Conservation (phyloP, 768 basidiomycete genomes). For the Trametes cinnabarina region DNA sequence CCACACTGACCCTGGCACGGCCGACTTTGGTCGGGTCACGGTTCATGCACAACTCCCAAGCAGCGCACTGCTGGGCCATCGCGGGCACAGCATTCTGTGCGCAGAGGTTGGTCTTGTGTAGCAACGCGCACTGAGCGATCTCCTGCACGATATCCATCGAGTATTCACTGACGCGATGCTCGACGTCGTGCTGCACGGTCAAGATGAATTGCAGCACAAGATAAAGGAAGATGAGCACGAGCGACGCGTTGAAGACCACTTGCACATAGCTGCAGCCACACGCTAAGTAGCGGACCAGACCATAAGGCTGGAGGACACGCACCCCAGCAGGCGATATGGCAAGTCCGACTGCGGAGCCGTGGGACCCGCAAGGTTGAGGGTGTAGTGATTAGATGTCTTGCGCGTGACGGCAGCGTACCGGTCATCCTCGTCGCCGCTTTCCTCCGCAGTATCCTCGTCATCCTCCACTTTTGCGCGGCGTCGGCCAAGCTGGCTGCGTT, state of each 20-base stretch:
- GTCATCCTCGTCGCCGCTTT: constrained; percentile 48
- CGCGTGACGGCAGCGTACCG: constrained; percentile 42
- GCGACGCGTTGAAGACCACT: constrained; percentile 88
- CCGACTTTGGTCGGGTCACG: constrained; percentile 88
- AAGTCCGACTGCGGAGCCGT: constrained; percentile 55
- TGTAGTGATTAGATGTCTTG: constrained; percentile 77
- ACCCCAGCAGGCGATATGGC: constrained; percentile 89
- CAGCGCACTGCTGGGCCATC: constrained; percentile 80
- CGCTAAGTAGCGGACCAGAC: not conserved
- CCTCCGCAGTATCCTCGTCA: constrained; percentile 36
- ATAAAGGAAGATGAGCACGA: constrained; percentile 82
- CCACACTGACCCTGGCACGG: constrained; percentile 86
- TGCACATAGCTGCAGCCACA: constrained; percentile 71
- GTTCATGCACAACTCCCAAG: constrained; percentile 95
- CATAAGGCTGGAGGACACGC: constrained; percentile 3
- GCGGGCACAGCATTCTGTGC: constrained; percentile 75
- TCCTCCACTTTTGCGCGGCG: constrained; percentile 14
- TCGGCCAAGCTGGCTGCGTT: constrained; percentile 22
- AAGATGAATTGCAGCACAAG: constrained; percentile 82
- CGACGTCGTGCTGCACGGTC: constrained; percentile 88
- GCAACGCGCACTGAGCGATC: constrained; percentile 80
- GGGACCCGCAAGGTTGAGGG: constrained; percentile 72
- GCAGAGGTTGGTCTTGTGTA: constrained; percentile 83
- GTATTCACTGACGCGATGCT: constrained; percentile 81
- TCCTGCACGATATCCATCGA: constrained; percentile 93